Percentiles rank a stretch among this genome's conserved stretches.
phyloP scores from a whole-genome alignment of 2,329 filamentous ascomycete genomes.

The Pseudogymnoascus sp. region DNA sequence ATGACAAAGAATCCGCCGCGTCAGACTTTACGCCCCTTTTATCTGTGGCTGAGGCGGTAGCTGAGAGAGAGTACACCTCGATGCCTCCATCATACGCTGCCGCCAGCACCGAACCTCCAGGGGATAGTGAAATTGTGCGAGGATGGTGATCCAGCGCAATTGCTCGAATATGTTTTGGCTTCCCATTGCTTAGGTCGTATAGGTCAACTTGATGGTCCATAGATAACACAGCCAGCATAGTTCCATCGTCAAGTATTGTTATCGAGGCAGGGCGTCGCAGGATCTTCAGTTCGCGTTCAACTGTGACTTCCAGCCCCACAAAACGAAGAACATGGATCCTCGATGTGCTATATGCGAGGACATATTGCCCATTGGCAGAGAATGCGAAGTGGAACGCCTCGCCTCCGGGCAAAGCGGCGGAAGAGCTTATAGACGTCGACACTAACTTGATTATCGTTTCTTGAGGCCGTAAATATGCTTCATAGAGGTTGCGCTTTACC shows the following conservation, averaged over 20 bases:
- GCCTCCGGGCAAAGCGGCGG: slow-evolving; percentile 67
- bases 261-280: slow-evolving; percentile 65
- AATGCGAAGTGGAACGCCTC: slow-evolving; percentile 80
- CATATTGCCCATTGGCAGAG: slow-evolving; percentile 63
- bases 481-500: slow-evolving; percentile 69
- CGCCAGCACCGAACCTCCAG: slow-evolving; percentile 72
- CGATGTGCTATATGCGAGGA: slow-evolving; percentile 79
- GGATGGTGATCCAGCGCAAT: slow-evolving; percentile 72
- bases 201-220: slow-evolving; percentile 77
- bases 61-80: slow-evolving; percentile 69
- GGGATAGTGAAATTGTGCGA: slow-evolving; percentile 69
- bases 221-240: slow-evolving; percentile 68
- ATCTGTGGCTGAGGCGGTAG: slow-evolving; percentile 55
- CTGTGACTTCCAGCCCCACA: slow-evolving; percentile 47
- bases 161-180: slow-evolving; percentile 63
- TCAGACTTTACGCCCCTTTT: slow-evolving; percentile 71
- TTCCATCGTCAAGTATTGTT: slow-evolving; percentile 71
- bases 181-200: slow-evolving; percentile 60
- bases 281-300: slow-evolving; percentile 73
- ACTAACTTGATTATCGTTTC: slow-evolving; percentile 70
- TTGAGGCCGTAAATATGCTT: slow-evolving; percentile 62
- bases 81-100: slow-evolving; percentile 84
- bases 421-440: slow-evolving; percentile 72
- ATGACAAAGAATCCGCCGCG: slow-evolving; percentile 63
- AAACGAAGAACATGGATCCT: slow-evolving; percentile 73